Evolutionary conservation across 768 basidiomycete species (phyloP), one percentile per base, ranked within the genome.

Genomic region (Lyophyllum semitale): DNA sequence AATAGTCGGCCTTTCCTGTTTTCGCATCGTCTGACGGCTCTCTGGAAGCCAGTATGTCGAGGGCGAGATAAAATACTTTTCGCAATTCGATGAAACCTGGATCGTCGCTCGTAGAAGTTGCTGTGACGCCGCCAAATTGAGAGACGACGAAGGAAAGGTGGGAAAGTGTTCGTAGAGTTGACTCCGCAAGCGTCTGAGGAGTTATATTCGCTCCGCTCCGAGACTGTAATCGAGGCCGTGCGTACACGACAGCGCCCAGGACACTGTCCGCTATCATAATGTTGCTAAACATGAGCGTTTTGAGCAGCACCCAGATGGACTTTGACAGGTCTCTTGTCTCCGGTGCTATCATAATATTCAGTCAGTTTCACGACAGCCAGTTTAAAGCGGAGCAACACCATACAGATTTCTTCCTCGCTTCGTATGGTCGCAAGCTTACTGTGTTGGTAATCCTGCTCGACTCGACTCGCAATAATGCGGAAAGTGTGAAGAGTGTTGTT

Each of bases 141-240:
- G 87, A 83, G 8, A 93, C 83, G 45, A 93, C 80, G 62, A 91
- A 91, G 2, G 91, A 84, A 18, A 93, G 75, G 63, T 84, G 80
- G 11, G 81, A 84, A 11, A 94, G 76, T 0, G 80, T 81, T 25
- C 77, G 75, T 0, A 94, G 70, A 4, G 80, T 75, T 13, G 76
- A 68, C 5, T 81, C 70, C 1, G 89, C 84, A 9, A 93, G 73
- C 4, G 76, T 48, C 58, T 65, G 53, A 35, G 56, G 35, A 29
- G 58, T 55, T 23, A 57, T 54, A 12, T 53, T 60, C 27, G 23
- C 45, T 20, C 22, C 30, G 9, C 51, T n/a, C 30, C 64, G 72
- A 13, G 45, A 44, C 5, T 33, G 11, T 32, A 63, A 60, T 2
- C 64, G 55, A 17, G 84, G 78, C 8, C 79, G 74, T 22, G 81